Evolutionary conservation across 2,329 filamentous ascomycete species (phyloP), one percentile per base, ranked within the genome.

Genomic region (Phialophora expanda): DNA sequence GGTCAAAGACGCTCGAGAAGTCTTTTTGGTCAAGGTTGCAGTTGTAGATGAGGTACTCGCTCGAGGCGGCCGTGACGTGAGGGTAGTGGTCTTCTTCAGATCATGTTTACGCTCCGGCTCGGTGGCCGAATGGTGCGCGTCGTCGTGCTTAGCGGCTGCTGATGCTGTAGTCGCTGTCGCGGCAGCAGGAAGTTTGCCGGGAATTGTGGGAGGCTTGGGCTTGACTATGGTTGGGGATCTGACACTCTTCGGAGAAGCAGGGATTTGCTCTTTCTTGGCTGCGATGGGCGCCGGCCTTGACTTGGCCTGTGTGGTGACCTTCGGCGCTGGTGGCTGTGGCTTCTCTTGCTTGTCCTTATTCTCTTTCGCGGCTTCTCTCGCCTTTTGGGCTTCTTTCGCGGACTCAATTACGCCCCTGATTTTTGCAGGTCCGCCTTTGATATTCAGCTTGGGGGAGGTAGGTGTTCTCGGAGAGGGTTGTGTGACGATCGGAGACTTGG

Each of bases 81-180:
- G 44, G 14, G 66, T 66, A 8, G 71, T 71, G 32, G 68, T 62
- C 64, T 70, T 75, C 55, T 48, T 73, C 68, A 62, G 68, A 71
- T 68, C 74, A 2, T 65, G 26, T 46, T 69, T 66, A 22, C 62
- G 65, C 9, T 66, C 57, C n/a, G 62, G 22, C 17, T 69, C 67
- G n/a, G 63, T 62, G 9, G 65, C 59, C 14, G 65, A 66, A 50
- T 28, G 58, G 30, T 57, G 65, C 22, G 57, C 32, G 67, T 67
- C 32, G 67, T 67, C 66, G 24, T 57, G 56, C 70, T 76, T 81
- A 9, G 78, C 75, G 5, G 76, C 72, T 38, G 80, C 78, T 26
- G 81, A 71, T 30, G 77, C 74, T 17, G 78, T 81, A 24, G 78
- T 74, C 4, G 80, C 75, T 8, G 77, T 78, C 56, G 76, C 74